Conservation (phyloP, 1,139 yeast genomes). For the Geotrichum candidum region DNA sequence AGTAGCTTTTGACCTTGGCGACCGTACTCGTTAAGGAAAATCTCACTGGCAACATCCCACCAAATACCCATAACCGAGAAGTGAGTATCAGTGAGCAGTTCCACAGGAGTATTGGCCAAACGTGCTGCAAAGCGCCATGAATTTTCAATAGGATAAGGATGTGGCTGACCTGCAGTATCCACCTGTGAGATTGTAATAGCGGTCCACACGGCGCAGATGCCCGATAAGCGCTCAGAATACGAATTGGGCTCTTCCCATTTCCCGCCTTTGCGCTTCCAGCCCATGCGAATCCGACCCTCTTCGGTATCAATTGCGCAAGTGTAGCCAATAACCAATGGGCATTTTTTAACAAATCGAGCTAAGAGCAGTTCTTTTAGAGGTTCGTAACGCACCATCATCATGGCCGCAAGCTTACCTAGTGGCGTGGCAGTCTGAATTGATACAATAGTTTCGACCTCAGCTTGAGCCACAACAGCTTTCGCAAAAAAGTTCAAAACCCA, state of each 20-base stretch:
- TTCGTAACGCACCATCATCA: slow-evolving; percentile 52
- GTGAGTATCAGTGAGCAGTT: slow-evolving; percentile 55
- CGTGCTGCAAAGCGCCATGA: slow-evolving; percentile 74
- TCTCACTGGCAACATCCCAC: slow-evolving; percentile 81
- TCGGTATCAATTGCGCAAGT: slow-evolving; percentile 70
- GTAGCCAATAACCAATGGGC: slow-evolving; percentile 83
- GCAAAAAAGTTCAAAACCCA: slow-evolving; percentile 81
- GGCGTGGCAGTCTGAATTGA: slow-evolving; percentile 76
- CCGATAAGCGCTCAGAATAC: slow-evolving; percentile 81
- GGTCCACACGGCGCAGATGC: slow-evolving; percentile 69
- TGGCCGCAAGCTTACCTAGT: slow-evolving; percentile 58
- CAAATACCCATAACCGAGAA: slow-evolving; percentile 69
- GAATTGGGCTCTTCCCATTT: slow-evolving; percentile 70
- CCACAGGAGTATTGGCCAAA: slow-evolving; percentile 43
- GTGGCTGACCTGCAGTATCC: slow-evolving; percentile 31
- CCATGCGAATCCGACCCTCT: slow-evolving; percentile 79
- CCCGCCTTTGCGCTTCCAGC: slow-evolving; percentile 64
- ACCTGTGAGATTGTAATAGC: slow-evolving; percentile 48
- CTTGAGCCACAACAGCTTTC: slow-evolving; percentile 81
- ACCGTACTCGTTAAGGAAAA: slow-evolving; percentile 55
- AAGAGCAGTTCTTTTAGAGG: slow-evolving; percentile 61
- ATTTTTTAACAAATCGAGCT: slow-evolving; percentile 84
- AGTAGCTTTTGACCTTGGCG: slow-evolving; percentile 64
- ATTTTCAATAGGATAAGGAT: slow-evolving; percentile 48
- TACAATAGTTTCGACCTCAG: slow-evolving; percentile 86